Conservation (phyloP, 148 eudicot species). For the Silene uniflora region DNA sequence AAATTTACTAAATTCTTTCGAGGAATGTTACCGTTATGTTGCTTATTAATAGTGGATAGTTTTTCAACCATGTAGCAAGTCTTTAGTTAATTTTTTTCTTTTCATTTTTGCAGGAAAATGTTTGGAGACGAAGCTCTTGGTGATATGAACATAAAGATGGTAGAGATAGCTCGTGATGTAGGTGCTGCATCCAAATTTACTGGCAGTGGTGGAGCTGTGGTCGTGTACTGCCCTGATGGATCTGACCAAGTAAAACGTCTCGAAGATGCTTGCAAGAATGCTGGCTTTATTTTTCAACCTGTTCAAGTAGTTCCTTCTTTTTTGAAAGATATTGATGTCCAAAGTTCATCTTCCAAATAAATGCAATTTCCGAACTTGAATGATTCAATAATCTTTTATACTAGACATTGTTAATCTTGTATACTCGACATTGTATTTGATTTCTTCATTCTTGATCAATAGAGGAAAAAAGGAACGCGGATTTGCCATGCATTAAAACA, state of each 20-base stretch:
- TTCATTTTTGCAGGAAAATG: conserved; percentile 49
- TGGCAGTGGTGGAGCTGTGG: conserved; percentile 94
- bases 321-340: conserved; percentile 51
- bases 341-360: conserved; percentile 34
- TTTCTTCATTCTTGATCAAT: too few relatives aligned
- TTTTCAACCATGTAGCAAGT: neutral
- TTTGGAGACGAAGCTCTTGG: conserved; percentile 90
- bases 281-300: conserved; percentile 60
- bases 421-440: too few relatives aligned
- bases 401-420: too few relatives aligned
- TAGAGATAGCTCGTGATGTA: conserved; percentile 63
- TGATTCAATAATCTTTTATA: neutral
- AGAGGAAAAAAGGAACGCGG: too few relatives aligned
- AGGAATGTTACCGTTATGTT: neutral
- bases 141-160: conserved; percentile 75
- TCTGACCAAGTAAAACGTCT: conserved; percentile 51
- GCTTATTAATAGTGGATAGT: too few relatives aligned
- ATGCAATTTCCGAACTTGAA: neutral
- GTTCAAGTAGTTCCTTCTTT: conserved; percentile 53
- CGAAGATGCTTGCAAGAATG: conserved; percentile 59
- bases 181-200: conserved; percentile 96
- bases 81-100: neutral
- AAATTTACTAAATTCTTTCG: neutral
- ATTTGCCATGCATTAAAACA: too few relatives aligned
- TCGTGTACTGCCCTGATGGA: conserved; percentile 75